phyloP scores from a whole-genome alignment of 345 rosid species.

The Hypericum perforatum region DNA sequence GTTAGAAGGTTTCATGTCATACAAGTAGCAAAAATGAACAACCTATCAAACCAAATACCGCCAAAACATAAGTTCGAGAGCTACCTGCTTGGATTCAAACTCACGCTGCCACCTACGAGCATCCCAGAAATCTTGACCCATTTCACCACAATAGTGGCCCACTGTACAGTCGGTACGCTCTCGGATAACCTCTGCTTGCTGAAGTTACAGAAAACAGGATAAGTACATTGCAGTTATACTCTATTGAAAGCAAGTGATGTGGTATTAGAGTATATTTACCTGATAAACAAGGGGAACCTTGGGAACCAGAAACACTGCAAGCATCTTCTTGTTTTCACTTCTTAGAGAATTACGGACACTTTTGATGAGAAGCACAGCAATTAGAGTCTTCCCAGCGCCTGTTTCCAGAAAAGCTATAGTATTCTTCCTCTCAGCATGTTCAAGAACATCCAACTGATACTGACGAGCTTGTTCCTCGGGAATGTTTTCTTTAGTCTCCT shows the following conservation, averaged over 20 bases:
- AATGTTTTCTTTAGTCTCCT: conserved; percentile 54
- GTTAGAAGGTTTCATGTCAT: not conserved
- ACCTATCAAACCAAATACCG: not conserved
- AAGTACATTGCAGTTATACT: not conserved
- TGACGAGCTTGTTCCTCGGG: conserved; percentile 84
- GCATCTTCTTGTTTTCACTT: conserved; percentile 61
- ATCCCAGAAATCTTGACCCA: conserved; percentile 97
- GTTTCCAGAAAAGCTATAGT: conserved; percentile 98
- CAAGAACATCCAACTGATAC: conserved; percentile 93
- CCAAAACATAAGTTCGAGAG: conserved; percentile 8
- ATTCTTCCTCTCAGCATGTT: conserved; percentile 82
- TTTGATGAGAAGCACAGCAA: conserved; percentile 82
- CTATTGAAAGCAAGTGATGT: not conserved
- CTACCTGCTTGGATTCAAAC: conserved; percentile 87
- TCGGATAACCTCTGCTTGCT: conserved; percentile 97
- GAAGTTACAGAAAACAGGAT: conserved; percentile 19
- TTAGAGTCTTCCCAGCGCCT: conserved; percentile 96
- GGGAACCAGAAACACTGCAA: conserved; percentile 92
- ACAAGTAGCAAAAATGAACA: not conserved
- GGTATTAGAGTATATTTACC: conserved; percentile 28
- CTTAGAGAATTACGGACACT: conserved; percentile 54
- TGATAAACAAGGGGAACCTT: conserved; percentile 96
- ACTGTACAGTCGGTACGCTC: conserved; percentile 64
- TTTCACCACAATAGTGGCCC: conserved; percentile 95
- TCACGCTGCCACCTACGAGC: conserved; percentile 86